These are phyloP conservation scores for Lachancea lanzarotensis DNA, from an alignment of 805 yeast species.

Conservation along the genomic window DNA sequence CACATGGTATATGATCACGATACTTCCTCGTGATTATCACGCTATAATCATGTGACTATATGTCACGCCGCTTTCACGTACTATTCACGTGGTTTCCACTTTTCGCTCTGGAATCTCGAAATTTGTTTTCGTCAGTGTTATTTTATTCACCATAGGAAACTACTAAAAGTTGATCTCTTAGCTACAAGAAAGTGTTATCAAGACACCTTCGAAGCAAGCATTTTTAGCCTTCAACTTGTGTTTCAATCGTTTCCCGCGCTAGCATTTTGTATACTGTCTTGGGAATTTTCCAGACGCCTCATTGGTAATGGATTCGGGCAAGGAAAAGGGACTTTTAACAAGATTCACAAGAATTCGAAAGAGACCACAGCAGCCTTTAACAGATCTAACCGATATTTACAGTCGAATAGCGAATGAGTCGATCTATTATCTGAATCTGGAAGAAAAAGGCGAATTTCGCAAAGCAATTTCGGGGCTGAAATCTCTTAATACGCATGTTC, in stretches of 20 bases:
- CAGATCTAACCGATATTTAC: slow-evolving; percentile 53
- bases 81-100: no score
- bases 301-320: slow-evolving; percentile 10
- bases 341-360: slow-evolving; percentile 37
- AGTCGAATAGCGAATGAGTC: slow-evolving; percentile 56
- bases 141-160: background rate
- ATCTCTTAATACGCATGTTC: slow-evolving; percentile 54
- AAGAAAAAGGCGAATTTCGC: slow-evolving; percentile 45
- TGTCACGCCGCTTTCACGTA: background rate
- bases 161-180: background rate
- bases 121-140: background rate
- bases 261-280: no score
- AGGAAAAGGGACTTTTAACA: slow-evolving; percentile 11
- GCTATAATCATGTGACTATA: background rate
- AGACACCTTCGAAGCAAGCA: background rate
- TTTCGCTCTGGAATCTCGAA: background rate
- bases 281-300: background rate
- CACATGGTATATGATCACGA: no score
- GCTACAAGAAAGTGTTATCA: no score
- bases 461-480: slow-evolving; percentile 71
- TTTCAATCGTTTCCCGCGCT: no score
- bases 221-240: background rate
- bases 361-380: slow-evolving; percentile 54
- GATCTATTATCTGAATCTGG: slow-evolving; percentile 49
- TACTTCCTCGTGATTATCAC: background rate